phyloP scores from a whole-genome alignment of 768 basidiomycete species.

The Tremella yokohamensis region DNA sequence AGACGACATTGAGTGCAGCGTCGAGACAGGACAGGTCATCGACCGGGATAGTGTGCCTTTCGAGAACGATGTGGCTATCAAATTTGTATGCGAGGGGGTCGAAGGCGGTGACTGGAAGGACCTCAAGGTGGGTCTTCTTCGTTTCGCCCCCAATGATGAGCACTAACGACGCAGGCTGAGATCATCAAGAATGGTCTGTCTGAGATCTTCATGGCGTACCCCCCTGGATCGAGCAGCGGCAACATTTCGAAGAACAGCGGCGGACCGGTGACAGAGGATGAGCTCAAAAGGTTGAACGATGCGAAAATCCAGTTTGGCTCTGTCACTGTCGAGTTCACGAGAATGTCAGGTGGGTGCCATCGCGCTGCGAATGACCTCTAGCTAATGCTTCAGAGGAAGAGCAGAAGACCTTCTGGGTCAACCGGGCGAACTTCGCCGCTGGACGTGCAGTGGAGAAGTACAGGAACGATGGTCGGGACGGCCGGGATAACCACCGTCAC shows the following conservation, averaged over 20 bases:
- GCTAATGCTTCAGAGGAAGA: conserved; percentile 33
- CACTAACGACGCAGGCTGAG: conserved; percentile 25
- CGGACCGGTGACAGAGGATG: conserved; percentile 41
- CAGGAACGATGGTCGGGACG: neutral
- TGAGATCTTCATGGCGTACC: conserved; percentile 49
- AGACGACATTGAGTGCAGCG: conserved; percentile 36
- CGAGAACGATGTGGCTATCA: conserved; percentile 40
- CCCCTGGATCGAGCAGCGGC: conserved; percentile 45
- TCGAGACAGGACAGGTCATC: conserved; percentile 36
- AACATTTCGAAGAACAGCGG: conserved; percentile 41
- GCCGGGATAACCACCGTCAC: conserved; percentile 5
- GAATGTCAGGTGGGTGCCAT: conserved; percentile 34
- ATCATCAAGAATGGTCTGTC: conserved; percentile 37
- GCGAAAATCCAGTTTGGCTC: conserved; percentile 46
- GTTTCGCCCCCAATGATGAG: neutral
- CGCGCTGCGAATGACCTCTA: neutral
- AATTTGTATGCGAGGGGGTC: conserved; percentile 41
- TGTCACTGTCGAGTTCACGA: conserved; percentile 35
- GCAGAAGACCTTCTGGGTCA: conserved; percentile 47
- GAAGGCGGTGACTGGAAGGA: conserved; percentile 50
- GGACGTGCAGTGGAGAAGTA: conserved; percentile 32
- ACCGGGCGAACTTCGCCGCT: conserved; percentile 47
- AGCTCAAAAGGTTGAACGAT: conserved; percentile 38
- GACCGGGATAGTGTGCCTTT: conserved; percentile 41
- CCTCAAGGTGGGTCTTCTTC: conserved; percentile 45